A percentile compares a stretch with the other conserved stretches of the same genome.
Conservation (phyloP, 164 flowering plant species). For the Litsea cubeba region DNA sequence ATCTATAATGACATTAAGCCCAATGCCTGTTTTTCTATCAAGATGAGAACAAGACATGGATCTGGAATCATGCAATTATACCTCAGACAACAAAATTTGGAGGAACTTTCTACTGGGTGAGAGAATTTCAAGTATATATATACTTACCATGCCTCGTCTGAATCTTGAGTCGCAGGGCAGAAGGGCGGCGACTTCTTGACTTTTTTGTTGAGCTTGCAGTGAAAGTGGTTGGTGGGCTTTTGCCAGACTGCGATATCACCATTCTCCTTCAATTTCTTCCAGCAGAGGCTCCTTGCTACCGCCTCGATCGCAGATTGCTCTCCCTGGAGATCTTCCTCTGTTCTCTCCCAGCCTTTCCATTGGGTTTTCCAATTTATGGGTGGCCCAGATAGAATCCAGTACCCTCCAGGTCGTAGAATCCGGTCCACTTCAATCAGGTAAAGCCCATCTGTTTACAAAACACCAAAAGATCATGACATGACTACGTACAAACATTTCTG, state of each 20-base stretch:
- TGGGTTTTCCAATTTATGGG: slow-evolving; percentile 79
- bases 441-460: slow-evolving; percentile 47
- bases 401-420: slow-evolving; percentile 83
- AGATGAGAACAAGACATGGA: too few relatives aligned
- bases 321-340: slow-evolving; percentile 38
- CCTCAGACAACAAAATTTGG: neutral
- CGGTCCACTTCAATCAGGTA: slow-evolving; percentile 84
- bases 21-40: too few relatives aligned
- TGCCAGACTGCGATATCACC: slow-evolving; percentile 84
- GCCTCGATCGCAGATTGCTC: slow-evolving; percentile 64
- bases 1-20: too few relatives aligned
- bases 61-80: too few relatives aligned
- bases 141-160: slow-evolving; percentile 75
- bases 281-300: slow-evolving; percentile 68
- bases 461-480: neutral
- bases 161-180: slow-evolving; percentile 47
- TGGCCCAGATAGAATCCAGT: slow-evolving; percentile 90
- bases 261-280: slow-evolving; percentile 73
- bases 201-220: slow-evolving; percentile 55
- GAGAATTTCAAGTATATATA: too few relatives aligned
- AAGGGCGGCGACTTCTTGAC: slow-evolving; percentile 57
- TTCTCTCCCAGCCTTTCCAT: slow-evolving; percentile 83
- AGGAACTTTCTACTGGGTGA: neutral
- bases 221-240: slow-evolving; percentile 79
- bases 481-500: too few relatives aligned